Conservation (phyloP, 2,329 filamentous ascomycete genomes). For the Fusarium pseudograminearum region DNA sequence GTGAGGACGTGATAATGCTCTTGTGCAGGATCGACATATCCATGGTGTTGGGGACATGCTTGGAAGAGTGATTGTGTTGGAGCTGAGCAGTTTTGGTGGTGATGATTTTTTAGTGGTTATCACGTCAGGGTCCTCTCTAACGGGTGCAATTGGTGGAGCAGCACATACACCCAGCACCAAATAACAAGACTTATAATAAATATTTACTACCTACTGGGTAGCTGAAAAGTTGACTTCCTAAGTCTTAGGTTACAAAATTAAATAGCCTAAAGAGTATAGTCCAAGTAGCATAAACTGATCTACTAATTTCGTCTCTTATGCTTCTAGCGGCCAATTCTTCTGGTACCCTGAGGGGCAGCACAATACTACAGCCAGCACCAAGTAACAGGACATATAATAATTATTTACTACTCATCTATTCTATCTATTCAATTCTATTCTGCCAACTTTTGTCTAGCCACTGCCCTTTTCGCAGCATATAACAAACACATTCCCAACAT, state of each 20-base stretch:
- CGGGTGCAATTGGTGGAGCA: slow-evolving; percentile 24
- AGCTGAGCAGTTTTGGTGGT: neutral
- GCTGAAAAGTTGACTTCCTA: too few species aligned
- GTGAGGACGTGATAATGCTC: slow-evolving; percentile 46
- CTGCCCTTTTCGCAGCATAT: slow-evolving; percentile 54
- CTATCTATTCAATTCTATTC: neutral
- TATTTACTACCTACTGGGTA: too few species aligned
- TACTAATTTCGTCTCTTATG: too few species aligned
- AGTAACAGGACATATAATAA: too few species aligned
- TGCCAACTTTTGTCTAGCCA: slow-evolving; percentile 35
- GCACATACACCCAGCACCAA: neutral
- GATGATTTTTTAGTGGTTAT: slow-evolving; percentile 42
- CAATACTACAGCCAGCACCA: neutral
- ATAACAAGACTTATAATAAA: too few species aligned
- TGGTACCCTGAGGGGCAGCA: too few species aligned
- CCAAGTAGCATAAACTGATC: too few species aligned
- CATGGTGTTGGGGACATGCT: slow-evolving; percentile 53
- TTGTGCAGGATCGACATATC: slow-evolving; percentile 54
- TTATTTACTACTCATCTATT: neutral
- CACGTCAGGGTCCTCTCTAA: slow-evolving; percentile 2
- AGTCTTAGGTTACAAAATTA: too few species aligned
- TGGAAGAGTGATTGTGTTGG: slow-evolving; percentile 13
- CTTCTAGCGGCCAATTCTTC: too few species aligned
- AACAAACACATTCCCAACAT: slow-evolving; percentile 59
- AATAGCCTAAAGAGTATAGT: too few species aligned